Base-by-base conservation (phyloP, 495 filamentous ascomycete genomes). In the Jackrogersella minutella region DNA sequence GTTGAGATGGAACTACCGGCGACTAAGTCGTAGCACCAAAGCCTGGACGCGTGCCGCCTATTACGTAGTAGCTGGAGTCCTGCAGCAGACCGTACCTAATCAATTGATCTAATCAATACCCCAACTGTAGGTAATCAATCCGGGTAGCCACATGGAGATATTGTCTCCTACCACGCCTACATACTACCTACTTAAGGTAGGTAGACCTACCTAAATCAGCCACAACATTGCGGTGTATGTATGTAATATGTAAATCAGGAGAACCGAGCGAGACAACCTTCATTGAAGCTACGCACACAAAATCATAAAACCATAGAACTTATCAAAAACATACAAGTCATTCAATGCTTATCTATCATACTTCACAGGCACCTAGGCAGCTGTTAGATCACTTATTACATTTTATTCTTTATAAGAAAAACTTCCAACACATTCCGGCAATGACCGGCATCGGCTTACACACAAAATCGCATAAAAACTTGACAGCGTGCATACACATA, bases 1-100 rank as follows among this genome's bases (percentile, higher is more conserved):
- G 56, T 61, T 64, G 3, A 26, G 53, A 34, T 56, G 52, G 61
- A 64, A 64, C 41, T 64, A 64, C 61, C 61, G 61, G 60, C 41
- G 52, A 56, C 44, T 64, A 64, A 24, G 43, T 57, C 36, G 31
- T 52, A 34, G n/a, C 7, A 11, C 9, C 49, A 52, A 16, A n/a
- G 49, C 30, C 31, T 36, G 28, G 17, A 49, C 13, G 46, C 46
- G 17, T 54, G 51, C 51, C 51, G 51, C 33, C 39, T 26, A 54
- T 39, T 54, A 46, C 41, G 41, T 46, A 46, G 41, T 46, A 46
- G 41, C 46, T 24, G n/a, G 44, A 16, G 44, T 24, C 46, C 33
- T 50, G 16, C 46, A 50, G 46, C 59, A n/a, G n/a, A n/a, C n/a
- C n/a, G n/a, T n/a, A n/a, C n/a, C n/a, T n/a, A n/a, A n/a, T n/a